Evolutionary conservation across 192 early-diverging fungal species (phyloP).

Genomic region (Rhizophagus clarus): DNA sequence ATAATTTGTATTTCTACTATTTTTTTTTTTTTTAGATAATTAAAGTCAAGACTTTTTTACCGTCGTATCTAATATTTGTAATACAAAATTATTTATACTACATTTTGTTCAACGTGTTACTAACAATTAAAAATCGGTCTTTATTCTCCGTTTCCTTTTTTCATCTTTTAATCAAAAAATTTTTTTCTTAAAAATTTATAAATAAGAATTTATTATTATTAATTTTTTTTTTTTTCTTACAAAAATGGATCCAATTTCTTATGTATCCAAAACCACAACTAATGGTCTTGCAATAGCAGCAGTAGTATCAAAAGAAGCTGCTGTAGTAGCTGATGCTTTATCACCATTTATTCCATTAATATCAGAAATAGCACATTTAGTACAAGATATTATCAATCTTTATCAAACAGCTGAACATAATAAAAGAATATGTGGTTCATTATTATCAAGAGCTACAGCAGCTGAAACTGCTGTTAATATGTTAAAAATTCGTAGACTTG

Average conservation of each 20-base stretch:
- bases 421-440: slow-evolving; percentile 26
- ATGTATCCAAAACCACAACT: not conserved
- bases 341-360: slow-evolving; percentile 31
- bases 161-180: too few species aligned
- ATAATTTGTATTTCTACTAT: too few species aligned
- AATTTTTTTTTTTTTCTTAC: not conserved
- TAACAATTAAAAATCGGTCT: too few species aligned
- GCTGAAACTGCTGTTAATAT: slow-evolving; percentile 22
- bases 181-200: too few species aligned
- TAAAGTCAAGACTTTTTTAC: too few species aligned
- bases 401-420: slow-evolving; percentile 33
- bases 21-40: too few species aligned
- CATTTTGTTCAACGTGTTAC: too few species aligned
- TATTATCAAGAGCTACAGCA: slow-evolving; percentile 6
- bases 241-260: not conserved
- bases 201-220: not conserved
- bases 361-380: not conserved
- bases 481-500: slow-evolving; percentile 21
- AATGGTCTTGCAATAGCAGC: not conserved
- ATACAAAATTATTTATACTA: too few species aligned
- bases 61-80: too few species aligned
- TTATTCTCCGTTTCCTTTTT: too few species aligned
- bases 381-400: slow-evolving; percentile 16
- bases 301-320: not conserved
- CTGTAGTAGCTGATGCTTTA: slow-evolving; percentile 7